Evolutionary conservation across 495 filamentous ascomycete genomes (phyloP).

Genomic region (Rusavskia elegans): DNA sequence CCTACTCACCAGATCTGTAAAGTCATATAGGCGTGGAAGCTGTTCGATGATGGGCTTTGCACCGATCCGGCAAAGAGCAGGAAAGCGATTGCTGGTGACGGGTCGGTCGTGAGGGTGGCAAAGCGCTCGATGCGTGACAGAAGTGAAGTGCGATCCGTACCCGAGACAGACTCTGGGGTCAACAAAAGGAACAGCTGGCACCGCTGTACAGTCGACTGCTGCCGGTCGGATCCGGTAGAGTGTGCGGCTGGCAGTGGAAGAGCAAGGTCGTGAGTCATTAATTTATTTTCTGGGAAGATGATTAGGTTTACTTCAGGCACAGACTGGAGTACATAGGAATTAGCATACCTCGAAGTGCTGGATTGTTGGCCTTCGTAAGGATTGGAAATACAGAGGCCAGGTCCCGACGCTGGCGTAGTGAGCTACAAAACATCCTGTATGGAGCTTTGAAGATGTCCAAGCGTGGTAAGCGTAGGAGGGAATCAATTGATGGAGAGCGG

Average conservation of each 20-base stretch:
- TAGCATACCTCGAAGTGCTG: conserved; percentile 31
- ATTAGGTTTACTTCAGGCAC: too few species aligned
- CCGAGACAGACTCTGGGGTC: conserved; percentile 27
- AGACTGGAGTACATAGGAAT: too few species aligned
- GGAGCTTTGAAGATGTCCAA: not conserved
- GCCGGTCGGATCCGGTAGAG: not conserved
- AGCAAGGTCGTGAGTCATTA: conserved; percentile 39
- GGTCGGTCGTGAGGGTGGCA: conserved; percentile 22
- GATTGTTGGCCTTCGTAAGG: conserved; percentile 21
- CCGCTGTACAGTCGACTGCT: conserved; percentile 1
- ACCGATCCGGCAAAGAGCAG: conserved; percentile 23
- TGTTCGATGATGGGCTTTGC: conserved; percentile 8
- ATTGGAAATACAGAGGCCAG: conserved; percentile 31
- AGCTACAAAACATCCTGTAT: conserved; percentile 32
- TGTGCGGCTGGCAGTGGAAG: conserved; percentile 18
- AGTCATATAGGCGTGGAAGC: conserved; percentile 14
- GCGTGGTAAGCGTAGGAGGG: not conserved
- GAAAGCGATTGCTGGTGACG: conserved; percentile 35
- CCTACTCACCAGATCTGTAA: conserved; percentile 13
- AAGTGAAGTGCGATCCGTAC: conserved; percentile 12
- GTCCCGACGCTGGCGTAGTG: conserved; percentile 33
- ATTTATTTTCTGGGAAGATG: conserved; percentile 24
- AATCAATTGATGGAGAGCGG: not conserved
- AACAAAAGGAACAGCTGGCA: conserved; percentile 36
- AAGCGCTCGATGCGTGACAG: conserved; percentile 32